A percentile compares a stretch with the other conserved stretches of the same genome.
These are phyloP conservation scores for Nitzschia sp. DNA, from an alignment of 108 stramenopile species.

Conservation along the genomic window DNA sequence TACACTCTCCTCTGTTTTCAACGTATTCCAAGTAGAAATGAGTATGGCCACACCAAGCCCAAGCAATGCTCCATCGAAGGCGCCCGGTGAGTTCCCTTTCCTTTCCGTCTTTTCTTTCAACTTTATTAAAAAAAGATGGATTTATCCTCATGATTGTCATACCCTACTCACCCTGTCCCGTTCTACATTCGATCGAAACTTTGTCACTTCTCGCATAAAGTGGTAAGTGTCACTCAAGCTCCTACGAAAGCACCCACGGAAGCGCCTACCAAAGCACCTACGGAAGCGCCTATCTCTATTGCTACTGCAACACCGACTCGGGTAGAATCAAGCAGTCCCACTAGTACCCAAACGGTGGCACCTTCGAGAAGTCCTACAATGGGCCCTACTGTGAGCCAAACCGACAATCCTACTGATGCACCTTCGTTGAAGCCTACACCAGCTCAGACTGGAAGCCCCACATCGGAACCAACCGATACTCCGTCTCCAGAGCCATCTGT, in stretches of 20 bases:
- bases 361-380: constrained; percentile 13
- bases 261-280: constrained; percentile 9
- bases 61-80: neutral
- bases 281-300: neutral
- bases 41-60: neutral
- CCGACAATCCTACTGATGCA: neutral
- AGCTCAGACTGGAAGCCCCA: neutral
- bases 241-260: neutral
- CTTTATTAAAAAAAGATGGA: no score
- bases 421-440: constrained; percentile 4
- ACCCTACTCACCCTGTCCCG: no score
- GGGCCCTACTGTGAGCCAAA: constrained; percentile 8
- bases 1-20: neutral
- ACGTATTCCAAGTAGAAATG: neutral
- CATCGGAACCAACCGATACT: constrained; percentile 1
- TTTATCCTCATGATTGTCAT: no score
- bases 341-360: neutral
- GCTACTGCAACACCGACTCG: constrained; percentile 8
- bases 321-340: constrained; percentile 8
- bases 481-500: constrained; percentile 10
- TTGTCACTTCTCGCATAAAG: no score
- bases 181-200: no score
- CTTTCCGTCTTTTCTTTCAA: neutral
- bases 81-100: neutral
- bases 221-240: no score